Evolutionary conservation across 2,329 filamentous ascomycete genomes (phyloP).

Genomic region (Hymenotorrendiella dingleyae): DNA sequence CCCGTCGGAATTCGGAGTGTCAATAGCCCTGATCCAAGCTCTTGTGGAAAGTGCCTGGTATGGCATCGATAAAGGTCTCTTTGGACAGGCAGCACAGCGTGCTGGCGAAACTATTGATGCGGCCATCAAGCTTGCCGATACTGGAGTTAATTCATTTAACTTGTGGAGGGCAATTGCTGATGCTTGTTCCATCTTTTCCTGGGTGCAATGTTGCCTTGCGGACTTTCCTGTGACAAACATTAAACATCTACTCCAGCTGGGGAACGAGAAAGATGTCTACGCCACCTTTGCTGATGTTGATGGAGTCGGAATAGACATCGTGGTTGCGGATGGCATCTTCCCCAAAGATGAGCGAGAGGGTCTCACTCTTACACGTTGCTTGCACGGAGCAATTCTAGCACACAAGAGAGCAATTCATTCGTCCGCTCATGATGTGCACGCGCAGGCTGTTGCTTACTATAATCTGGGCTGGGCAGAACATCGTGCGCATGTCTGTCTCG

Average conservation of each 20-base stretch:
- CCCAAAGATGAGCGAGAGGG: slow-evolving; percentile 28
- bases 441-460: slow-evolving; percentile 93
- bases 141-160: slow-evolving; percentile 73
- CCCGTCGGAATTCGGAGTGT: slow-evolving; percentile 75
- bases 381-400: slow-evolving; percentile 72
- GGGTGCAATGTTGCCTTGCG: slow-evolving; percentile 60
- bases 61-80: slow-evolving; percentile 75
- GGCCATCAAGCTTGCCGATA: slow-evolving; percentile 54
- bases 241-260: slow-evolving; percentile 48
- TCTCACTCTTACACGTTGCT: slow-evolving; percentile 47
- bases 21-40: slow-evolving; percentile 82
- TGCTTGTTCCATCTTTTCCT: slow-evolving; percentile 78
- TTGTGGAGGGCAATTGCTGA: slow-evolving; percentile 92
- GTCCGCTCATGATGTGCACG: slow-evolving; percentile 69
- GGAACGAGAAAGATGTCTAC: slow-evolving; percentile 48
- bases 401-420: slow-evolving; percentile 80
- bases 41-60: slow-evolving; percentile 75
- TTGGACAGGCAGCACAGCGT: slow-evolving; percentile 72
- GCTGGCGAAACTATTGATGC: slow-evolving; percentile 64
- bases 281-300: slow-evolving; percentile 65
- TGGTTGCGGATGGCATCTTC: slow-evolving; percentile 30
- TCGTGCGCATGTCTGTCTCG: slow-evolving; percentile 66
- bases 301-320: slow-evolving; percentile 42
- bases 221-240: slow-evolving; percentile 58
- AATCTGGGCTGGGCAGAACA: slow-evolving; percentile 95